Base-by-base conservation (phyloP, 805 yeast genomes). In the Isabelozyma heimii region DNA sequence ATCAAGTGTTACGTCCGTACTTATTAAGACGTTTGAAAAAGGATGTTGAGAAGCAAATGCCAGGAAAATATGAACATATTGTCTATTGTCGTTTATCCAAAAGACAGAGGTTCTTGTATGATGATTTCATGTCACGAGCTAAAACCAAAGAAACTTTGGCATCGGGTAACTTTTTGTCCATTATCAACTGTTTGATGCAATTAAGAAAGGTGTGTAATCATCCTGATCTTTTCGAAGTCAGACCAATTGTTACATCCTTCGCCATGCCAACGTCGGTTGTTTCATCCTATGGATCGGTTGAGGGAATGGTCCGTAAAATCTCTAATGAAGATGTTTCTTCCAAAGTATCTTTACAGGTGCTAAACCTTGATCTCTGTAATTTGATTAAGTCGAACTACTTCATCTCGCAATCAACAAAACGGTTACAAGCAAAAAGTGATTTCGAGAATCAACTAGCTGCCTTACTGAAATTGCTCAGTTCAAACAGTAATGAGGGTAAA, bases 41-140 rank as follows among this genome's bases (percentile, higher is more conserved):
- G 16, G 99, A 94, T 67, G 99, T 94, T 12, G 99, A 94, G 60
- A 91, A 92, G 61, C 99, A 94, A 67, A 94, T 94, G 99, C 99
- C 99, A 1, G 97, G 88, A 0, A 94, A 94, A 62, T 89, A 91
- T 65, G 99, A 94, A 65, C 99, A 94, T 65, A 85, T 94, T 50
- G 84, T 94, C 5, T 89, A 88, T 63, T 95, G 99, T 71, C 81
- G 96, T 26, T 71, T 94, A 42, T 91, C 97, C 1, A 91, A 94
- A 59, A 80, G 99, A 54, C 99, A 94, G 64, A 72, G 98, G 51
- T 88, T 82, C 59, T 69, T 94, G 47, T 94, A 94, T 60, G 99
- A 94, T 65, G 99, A 94, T 66, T 94, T 94, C 62, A 89, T 94
- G 96, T 87, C 97, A 1, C 77, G 99, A 54, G 96, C 99, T 7